Conservation (phyloP, 2,329 filamentous ascomycete genomes). For the Aspergillus candidus region DNA sequence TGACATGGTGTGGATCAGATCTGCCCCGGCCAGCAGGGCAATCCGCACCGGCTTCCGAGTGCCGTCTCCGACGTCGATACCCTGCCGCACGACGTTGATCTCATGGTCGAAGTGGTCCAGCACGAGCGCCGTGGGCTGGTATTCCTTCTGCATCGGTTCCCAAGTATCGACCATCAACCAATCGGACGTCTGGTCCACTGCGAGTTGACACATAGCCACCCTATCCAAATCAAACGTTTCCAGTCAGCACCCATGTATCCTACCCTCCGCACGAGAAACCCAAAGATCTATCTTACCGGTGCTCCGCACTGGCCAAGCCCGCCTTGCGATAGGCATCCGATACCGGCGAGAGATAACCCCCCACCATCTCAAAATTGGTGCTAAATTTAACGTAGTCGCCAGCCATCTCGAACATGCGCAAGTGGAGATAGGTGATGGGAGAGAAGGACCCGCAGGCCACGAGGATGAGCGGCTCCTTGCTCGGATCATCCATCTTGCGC, state of each 20-base stretch:
- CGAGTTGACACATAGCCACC: conserved; percentile 80
- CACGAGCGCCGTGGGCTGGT: conserved; percentile 82
- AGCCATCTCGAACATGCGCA: conserved; percentile 86
- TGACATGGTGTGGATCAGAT: conserved; percentile 69
- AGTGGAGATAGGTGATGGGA: conserved; percentile 51
- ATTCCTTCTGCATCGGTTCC: conserved; percentile 79
- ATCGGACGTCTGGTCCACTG: conserved; percentile 63
- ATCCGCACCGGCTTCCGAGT: conserved; percentile 63
- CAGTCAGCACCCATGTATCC: not conserved
- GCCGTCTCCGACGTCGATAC: conserved; percentile 64
- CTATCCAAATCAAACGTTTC: conserved; percentile 29
- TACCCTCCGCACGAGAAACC: not conserved
- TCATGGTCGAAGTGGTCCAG: conserved; percentile 88
- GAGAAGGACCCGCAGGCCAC: conserved; percentile 59
- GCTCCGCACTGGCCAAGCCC: conserved; percentile 65
- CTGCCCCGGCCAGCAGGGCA: conserved; percentile 72
- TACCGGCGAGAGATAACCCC: conserved; percentile 77
- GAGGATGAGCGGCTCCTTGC: conserved; percentile 43
- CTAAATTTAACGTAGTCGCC: conserved; percentile 71
- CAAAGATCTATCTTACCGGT: conserved; percentile 45
- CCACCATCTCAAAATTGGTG: conserved; percentile 75
- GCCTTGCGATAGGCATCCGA: conserved; percentile 73
- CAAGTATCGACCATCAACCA: conserved; percentile 85
- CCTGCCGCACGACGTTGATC: conserved; percentile 72
- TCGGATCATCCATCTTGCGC: conserved; percentile 42